These are phyloP conservation scores for Candida ortonii DNA, from an alignment of 805 yeast genomes.

Conservation along the genomic window DNA sequence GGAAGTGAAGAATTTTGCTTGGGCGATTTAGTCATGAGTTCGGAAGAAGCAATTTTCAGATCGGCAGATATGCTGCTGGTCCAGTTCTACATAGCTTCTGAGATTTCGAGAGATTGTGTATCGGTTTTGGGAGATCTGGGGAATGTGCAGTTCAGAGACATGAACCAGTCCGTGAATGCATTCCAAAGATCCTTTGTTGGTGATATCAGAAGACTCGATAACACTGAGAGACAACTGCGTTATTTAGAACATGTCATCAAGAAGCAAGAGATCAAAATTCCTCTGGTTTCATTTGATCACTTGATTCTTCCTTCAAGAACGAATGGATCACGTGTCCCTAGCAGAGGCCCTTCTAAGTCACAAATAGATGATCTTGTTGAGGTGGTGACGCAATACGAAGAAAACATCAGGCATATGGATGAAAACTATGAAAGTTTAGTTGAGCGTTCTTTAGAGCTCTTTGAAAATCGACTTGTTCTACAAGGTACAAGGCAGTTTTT, in stretches of 20 bases:
- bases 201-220: conserved; percentile 80
- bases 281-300: conserved; percentile 27
- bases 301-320: conserved; percentile 20
- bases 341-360: conserved; percentile 38
- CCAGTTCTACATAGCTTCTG: conserved; percentile 88
- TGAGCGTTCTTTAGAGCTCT: conserved; percentile 52
- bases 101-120: conserved; percentile 83
- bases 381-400: conserved; percentile 62
- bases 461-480: conserved; percentile 66
- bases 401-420: conserved; percentile 65
- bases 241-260: conserved; percentile 49
- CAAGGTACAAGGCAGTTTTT: conserved; percentile 36
- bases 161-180: conserved; percentile 73
- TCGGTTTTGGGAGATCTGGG: conserved; percentile 85
- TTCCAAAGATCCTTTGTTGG: conserved; percentile 90
- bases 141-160: conserved; percentile 81
- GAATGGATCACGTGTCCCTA: conserved; percentile 9
- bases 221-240: conserved; percentile 81
- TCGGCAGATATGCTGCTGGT: conserved; percentile 97
- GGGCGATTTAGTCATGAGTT: too few species aligned
- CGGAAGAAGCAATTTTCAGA: conserved; percentile 29
- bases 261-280: conserved; percentile 41
- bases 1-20: too few species aligned
- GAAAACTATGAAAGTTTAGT: conserved; percentile 64
- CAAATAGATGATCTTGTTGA: conserved; percentile 70